Evolutionary conservation across 805 yeast genomes (phyloP).

Genomic region (Starmerella asiatica): DNA sequence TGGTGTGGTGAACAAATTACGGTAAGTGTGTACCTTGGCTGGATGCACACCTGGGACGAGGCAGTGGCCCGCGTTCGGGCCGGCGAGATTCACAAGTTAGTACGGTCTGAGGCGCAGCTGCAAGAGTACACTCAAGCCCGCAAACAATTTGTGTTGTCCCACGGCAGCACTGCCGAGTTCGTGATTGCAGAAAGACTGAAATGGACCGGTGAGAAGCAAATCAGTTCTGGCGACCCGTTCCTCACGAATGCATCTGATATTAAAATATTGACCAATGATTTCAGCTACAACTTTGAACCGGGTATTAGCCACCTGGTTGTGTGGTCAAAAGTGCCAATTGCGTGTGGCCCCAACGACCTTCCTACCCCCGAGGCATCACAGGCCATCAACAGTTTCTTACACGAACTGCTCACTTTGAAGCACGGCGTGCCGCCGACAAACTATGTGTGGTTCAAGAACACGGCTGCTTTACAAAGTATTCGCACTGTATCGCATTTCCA

Average conservation of each 20-base stretch:
- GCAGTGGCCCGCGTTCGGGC: constrained; percentile 9
- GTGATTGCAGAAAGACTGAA: constrained; percentile 19
- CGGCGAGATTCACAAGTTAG: constrained; percentile 19
- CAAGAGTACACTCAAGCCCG: constrained; percentile 22
- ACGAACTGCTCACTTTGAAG: constrained; percentile 30
- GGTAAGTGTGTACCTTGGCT: too few relatives aligned
- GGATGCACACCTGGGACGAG: constrained; percentile 16
- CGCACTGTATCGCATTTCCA: constrained; percentile 45
- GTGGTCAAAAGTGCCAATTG: constrained; percentile 39
- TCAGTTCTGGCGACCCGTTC: constrained; percentile 4
- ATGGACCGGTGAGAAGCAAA: constrained; percentile 20
- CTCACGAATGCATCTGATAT: constrained; percentile 27
- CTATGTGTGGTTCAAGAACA: constrained; percentile 45
- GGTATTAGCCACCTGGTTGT: constrained; percentile 41
- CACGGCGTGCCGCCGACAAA: constrained; percentile 30
- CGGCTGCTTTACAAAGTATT: constrained; percentile 43
- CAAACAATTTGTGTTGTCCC: constrained; percentile 6
- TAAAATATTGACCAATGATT: constrained; percentile 39
- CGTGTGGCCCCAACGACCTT: constrained; percentile 32
- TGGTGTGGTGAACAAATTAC: too few relatives aligned
- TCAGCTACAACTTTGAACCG: constrained; percentile 40
- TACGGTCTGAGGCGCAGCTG: constrained; percentile 22
- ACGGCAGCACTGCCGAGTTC: constrained; percentile 22
- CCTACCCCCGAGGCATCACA: constrained; percentile 27
- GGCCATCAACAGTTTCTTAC: constrained; percentile 32